Evolutionary conservation across 345 rosid species (phyloP).

Genomic region (Capsella bursapastoris): DNA sequence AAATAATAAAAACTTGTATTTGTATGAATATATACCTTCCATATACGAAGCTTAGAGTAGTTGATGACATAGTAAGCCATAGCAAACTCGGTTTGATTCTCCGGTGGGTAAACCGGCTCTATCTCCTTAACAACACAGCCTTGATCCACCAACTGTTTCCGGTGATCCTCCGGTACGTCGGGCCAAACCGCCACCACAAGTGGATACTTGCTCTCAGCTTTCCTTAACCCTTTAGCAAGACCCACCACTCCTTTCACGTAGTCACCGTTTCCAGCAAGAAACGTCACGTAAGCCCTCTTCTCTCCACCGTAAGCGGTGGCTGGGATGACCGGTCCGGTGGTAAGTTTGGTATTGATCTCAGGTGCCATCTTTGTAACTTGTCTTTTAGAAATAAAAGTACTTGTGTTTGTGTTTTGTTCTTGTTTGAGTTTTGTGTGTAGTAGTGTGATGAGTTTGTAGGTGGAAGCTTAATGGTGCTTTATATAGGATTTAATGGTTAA

Average conservation of each 20-base stretch:
- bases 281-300: constrained; percentile 57
- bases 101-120: constrained; percentile 68
- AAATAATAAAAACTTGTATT: not conserved
- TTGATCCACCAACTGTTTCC: constrained; percentile 55
- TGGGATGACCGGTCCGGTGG: constrained; percentile 20
- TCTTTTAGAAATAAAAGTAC: not conserved
- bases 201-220: constrained; percentile 59
- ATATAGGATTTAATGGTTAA: constrained; percentile 27
- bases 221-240: constrained; percentile 74
- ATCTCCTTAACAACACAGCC: constrained; percentile 69
- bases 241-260: constrained; percentile 77
- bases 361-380: constrained; percentile 33
- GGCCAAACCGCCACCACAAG: constrained; percentile 67
- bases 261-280: constrained; percentile 72
- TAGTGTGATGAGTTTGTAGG: constrained; percentile 12
- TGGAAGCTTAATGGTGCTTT: constrained; percentile 20
- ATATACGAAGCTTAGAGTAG: constrained; percentile 82
- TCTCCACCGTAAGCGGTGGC: constrained; percentile 37
- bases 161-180: constrained; percentile 71
- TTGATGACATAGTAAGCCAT: constrained; percentile 83
- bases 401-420: constrained; percentile 8
- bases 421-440: constrained; percentile 16
- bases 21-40: constrained; percentile 56
- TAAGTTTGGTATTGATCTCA: constrained; percentile 34
- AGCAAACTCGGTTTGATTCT: constrained; percentile 72